Evolutionary conservation across 2,329 filamentous ascomycete species (phyloP).

Genomic region (Sporothrix luriei): DNA sequence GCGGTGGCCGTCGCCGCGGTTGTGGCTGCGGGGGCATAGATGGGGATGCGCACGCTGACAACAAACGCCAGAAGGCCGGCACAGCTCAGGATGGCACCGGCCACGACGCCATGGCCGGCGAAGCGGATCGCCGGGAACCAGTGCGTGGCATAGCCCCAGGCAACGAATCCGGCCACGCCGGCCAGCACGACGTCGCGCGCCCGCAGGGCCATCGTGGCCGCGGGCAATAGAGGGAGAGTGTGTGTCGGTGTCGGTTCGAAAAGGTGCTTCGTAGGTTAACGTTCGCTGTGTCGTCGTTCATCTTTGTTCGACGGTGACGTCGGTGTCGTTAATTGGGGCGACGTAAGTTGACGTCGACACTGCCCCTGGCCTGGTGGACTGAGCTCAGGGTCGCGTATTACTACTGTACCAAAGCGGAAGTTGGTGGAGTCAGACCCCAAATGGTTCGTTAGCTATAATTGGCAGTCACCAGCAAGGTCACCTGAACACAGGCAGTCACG

Average conservation of each 20-base stretch:
- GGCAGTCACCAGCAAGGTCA: neutral
- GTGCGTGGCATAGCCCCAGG: conserved; percentile 83
- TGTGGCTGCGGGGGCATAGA: conserved; percentile 3
- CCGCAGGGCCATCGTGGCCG: conserved; percentile 64
- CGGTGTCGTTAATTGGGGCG: neutral
- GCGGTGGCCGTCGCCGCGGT: neutral
- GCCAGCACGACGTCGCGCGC: conserved; percentile 71
- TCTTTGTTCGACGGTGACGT: neutral
- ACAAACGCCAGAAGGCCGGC: conserved; percentile 61
- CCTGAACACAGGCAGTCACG: conserved; percentile 17
- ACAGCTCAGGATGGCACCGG: conserved; percentile 63
- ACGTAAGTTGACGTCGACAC: neutral
- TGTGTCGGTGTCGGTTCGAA: neutral
- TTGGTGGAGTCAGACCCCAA: conserved; percentile 9
- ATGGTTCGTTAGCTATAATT: neutral
- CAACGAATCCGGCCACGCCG: conserved; percentile 71
- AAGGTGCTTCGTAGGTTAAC: neutral
- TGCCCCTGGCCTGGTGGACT: neutral
- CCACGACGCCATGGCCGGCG: conserved; percentile 79
- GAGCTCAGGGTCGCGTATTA: conserved; percentile 17
- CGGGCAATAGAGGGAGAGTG: neutral
- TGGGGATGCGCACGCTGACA: conserved; percentile 27
- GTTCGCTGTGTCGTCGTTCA: conserved; percentile 20
- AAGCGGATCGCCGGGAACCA: conserved; percentile 83
- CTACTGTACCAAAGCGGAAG: too few species aligned